Evolutionary conservation across 2,329 filamentous ascomycete species (phyloP), one percentile per base, ranked within the genome.

Genomic region (Colletotrichum scovillei): DNA sequence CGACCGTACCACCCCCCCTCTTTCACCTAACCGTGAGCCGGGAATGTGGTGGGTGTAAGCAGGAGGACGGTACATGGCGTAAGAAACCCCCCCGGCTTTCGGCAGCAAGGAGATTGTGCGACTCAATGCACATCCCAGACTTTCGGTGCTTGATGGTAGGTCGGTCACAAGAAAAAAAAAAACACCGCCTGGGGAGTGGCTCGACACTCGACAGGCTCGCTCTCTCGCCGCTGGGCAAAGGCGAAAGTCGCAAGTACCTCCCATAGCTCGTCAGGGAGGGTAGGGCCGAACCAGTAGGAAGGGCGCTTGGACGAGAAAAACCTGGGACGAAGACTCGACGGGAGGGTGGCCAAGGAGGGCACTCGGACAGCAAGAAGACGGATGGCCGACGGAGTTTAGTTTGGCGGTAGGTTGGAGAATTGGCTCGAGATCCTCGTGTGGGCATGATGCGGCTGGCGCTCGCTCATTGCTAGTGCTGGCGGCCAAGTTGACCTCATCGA

Each of bases 121-220:
- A 62, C 67, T 70, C 59, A 57, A 73, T 70, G 70, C 70, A 65
- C 46, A 65, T 65, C 42, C 60, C 59, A 56, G 69, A 52, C 58
- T 32, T 53, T 63, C 52, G 69, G 59, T 30, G 52, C 28, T n/a
- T 8, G 69, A 68, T 35, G 69, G 42, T 42, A n/a, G 22, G 56
- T 22, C 64, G 38, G 56, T 49, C 38, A 62, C 9, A 59, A n/a
- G 55, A 28, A 8, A 30, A 30, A 30, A 32, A 32, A 30, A 30
- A 30, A 30, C 3, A 26, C 26, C 26, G 26, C 26, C 8, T 49
- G 19, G 19, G 42, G 42, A 49, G 1, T 22, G 42, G 42, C 42
- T 49, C 42, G 19, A 49, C 19, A 49, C 42, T 49, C 42, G 42
- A 49, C 42, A 49, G 42, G 42, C 42, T 49, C 42, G 19, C 42